Percentiles rank a stretch among this genome's conserved stretches.
Conservation (phyloP, 2,329 filamentous ascomycete genomes). For the Fusarium sp. region DNA sequence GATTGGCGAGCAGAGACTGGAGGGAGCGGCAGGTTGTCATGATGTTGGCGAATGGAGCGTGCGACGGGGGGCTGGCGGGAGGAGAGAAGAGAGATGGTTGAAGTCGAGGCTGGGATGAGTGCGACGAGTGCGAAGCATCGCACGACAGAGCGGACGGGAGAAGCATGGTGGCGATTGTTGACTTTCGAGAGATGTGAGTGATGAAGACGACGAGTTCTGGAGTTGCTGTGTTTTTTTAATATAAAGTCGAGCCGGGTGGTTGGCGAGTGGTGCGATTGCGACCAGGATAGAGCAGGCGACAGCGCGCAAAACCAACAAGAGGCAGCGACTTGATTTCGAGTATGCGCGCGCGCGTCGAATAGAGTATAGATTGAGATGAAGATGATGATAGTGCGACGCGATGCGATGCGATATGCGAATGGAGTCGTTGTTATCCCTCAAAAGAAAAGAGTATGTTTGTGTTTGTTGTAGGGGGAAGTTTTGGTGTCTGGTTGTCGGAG, state of each 20-base stretch:
- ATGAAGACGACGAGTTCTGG: slow-evolving; percentile 7
- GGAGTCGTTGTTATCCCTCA: slow-evolving; percentile 5
- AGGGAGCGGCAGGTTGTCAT: slow-evolving; percentile 67
- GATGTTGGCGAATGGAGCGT: slow-evolving; percentile 61
- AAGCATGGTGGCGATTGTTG: slow-evolving; percentile 56
- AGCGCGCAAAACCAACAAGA: slow-evolving; percentile 25
- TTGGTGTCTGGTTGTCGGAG: slow-evolving; percentile 33
- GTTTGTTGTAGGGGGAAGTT: slow-evolving; percentile 37
- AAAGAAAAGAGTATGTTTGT: slow-evolving; percentile 31
- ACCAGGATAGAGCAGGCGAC: slow-evolving; percentile 29
- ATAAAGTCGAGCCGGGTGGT: slow-evolving; percentile 20
- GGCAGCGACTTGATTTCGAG: slow-evolving; percentile 2
- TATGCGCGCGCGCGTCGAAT: slow-evolving; percentile 8
- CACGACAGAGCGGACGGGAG: slow-evolving; percentile 66
- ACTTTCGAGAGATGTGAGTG: neutral
- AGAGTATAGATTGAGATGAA: neutral
- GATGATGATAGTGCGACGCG: neutral
- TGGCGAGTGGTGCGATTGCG: slow-evolving; percentile 40
- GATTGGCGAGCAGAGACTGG: slow-evolving; percentile 61
- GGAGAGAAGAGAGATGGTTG: slow-evolving; percentile 65
- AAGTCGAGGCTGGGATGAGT: slow-evolving; percentile 53
- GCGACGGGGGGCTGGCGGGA: slow-evolving; percentile 62
- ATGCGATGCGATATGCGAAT: slow-evolving; percentile 7
- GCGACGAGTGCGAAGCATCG: slow-evolving; percentile 56
- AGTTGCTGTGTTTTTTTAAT: slow-evolving; percentile 25